Evolutionary conservation across 75 land plant species (phyloP), one percentile per base, ranked within the genome.

Genomic region (Ceratopteris richardii): DNA sequence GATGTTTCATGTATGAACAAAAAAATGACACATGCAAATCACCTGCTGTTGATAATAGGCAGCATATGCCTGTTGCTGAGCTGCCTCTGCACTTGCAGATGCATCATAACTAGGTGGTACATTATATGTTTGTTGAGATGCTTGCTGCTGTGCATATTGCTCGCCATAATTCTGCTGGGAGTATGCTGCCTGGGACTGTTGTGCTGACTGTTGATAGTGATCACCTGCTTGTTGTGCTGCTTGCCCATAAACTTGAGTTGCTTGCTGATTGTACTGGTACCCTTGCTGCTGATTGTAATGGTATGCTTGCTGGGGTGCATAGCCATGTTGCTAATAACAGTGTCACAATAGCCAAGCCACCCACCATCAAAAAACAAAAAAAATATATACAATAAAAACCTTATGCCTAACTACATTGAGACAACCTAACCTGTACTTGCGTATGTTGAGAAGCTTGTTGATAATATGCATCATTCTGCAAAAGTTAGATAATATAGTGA

Each of bases 21-120:
- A n/a, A n/a, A n/a, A n/a, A n/a, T n/a, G n/a, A n/a, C n/a, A 9
- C 3, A 33, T 33, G 37, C 37, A 4, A 33, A 33, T 9, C 37
- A 63, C 66, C 60, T 63, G 66, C 40, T 66, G 68, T 17, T 64
- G 64, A 20, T 64, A 64, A 36, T 64, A 64, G 24, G 64, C 58
- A 30, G 62, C 26, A 40, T 64, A 64, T 20, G 64, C 27, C 33
- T 56, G 63, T 62, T 66, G 68, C 20, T 60, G 68, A 29, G 65
- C 18, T 12, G 6, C 48, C 40, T 66, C 68, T 29, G 39, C 66
- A 0, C 29, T 3, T 10, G 26, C 44, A 0, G 33, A 42, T 23
- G 40, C 22, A 21, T 13, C 11, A 60, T 5, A 29, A n/a, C 28
- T 27, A 5, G 20, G 40, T 18, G 64, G 10, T 24, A 9, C 3